Percentiles rank a stretch among this genome's conserved stretches.
Evolutionary conservation across 2,329 filamentous ascomycete genomes (phyloP).

Genomic region (Talaromyces sp.): DNA sequence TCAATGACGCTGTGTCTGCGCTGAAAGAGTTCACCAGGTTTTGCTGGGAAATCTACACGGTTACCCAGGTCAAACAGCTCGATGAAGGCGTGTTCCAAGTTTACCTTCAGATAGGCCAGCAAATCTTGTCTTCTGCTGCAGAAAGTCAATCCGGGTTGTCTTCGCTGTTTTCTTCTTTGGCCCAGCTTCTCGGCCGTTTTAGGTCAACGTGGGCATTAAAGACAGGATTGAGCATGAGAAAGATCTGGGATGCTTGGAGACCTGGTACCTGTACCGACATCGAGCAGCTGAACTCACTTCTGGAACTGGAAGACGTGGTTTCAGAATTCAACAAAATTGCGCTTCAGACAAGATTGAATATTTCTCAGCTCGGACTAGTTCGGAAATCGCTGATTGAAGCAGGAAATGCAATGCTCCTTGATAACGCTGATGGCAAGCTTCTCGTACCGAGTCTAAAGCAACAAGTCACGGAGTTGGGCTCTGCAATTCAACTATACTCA

Average conservation of each 20-base stretch:
- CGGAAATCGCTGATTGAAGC: conserved; percentile 36
- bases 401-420: conserved; percentile 31
- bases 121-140: conserved; percentile 30
- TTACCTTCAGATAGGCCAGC: conserved; percentile 43
- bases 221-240: conserved; percentile 74
- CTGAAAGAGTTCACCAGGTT: conserved; percentile 36
- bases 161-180: conserved; percentile 27
- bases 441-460: conserved; percentile 36
- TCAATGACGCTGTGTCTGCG: conserved; percentile 22
- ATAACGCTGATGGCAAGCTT: conserved; percentile 32
- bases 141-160: conserved; percentile 23
- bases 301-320: conserved; percentile 34
- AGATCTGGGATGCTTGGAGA: conserved; percentile 67
- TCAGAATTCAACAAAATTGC: conserved; percentile 34
- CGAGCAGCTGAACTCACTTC: conserved; percentile 29
- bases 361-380: conserved; percentile 33
- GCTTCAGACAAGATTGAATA: conserved; percentile 32
- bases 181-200: conserved; percentile 50
- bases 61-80: conserved; percentile 40
- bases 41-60: conserved; percentile 46
- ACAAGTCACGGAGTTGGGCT: conserved; percentile 33
- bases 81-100: conserved; percentile 53
- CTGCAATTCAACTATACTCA: conserved; percentile 27
- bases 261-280: conserved; percentile 49
- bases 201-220: conserved; percentile 64